Percentiles rank a stretch among this genome's conserved stretches.
phyloP scores from a whole-genome alignment of 148 eudicot genomes.

The Beta vulgaris region DNA sequence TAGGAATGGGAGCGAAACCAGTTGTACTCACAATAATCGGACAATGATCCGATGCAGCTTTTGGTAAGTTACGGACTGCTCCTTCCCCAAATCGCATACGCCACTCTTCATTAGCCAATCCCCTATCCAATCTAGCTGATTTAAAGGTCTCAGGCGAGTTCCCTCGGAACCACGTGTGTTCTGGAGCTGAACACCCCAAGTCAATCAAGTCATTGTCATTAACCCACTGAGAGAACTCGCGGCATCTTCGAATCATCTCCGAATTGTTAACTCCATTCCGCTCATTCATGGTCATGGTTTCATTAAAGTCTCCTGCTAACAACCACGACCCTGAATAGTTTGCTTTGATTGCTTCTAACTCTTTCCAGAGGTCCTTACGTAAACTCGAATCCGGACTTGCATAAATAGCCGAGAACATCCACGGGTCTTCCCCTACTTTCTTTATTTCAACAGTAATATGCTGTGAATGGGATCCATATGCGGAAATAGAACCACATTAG shows the following conservation, averaged over 20 bases:
- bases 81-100: no score
- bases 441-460: no score
- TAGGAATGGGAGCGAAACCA: no score
- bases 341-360: background rate
- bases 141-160: background rate
- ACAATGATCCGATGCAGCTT: no score
- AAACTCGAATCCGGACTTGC: background rate
- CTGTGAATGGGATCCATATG: no score
- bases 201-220: no score
- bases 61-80: no score
- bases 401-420: no score
- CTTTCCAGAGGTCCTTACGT: background rate
- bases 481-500: no score
- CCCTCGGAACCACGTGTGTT: background rate
- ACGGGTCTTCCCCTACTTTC: no score
- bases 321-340: background rate
- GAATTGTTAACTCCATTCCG: background rate
- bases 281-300: background rate
- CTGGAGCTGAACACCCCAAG: background rate
- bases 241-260: background rate
- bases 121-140: background rate
- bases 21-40: no score
- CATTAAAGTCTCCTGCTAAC: background rate
- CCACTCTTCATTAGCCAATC: background rate
- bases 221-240: background rate